phyloP scores from a whole-genome alignment of 2,329 filamentous ascomycete species.

The Fusarium veterinarium region DNA sequence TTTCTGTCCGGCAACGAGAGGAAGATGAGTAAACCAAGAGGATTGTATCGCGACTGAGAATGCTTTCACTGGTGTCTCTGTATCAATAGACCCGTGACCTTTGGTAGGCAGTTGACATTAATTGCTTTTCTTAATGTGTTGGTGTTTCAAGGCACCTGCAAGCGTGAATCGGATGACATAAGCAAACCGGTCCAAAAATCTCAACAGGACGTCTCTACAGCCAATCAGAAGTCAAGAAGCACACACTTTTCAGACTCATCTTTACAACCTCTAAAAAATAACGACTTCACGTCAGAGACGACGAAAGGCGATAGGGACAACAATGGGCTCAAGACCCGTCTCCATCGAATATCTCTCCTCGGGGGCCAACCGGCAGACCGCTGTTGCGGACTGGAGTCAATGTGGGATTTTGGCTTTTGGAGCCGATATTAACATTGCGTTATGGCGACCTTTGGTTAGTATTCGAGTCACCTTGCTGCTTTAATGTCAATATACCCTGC shows the following conservation, averaged over 20 bases:
- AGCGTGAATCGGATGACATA: slow-evolving; percentile 40
- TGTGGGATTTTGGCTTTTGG: slow-evolving; percentile 85
- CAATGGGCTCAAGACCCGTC: slow-evolving; percentile 44
- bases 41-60: not conserved
- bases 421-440: slow-evolving; percentile 85
- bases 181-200: slow-evolving; percentile 34
- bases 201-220: slow-evolving; percentile 35
- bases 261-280: slow-evolving; percentile 18
- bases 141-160: slow-evolving; percentile 26
- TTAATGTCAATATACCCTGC: slow-evolving; percentile 14
- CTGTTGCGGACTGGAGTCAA: slow-evolving; percentile 87
- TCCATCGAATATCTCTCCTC: slow-evolving; percentile 71
- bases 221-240: slow-evolving; percentile 52
- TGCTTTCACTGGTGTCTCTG: slow-evolving; percentile 2
- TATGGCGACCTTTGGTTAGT: slow-evolving; percentile 85
- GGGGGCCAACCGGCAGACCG: slow-evolving; percentile 90
- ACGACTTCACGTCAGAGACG: slow-evolving; percentile 9
- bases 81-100: not conserved
- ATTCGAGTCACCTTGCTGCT: slow-evolving; percentile 22
- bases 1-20: not conserved
- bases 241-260: slow-evolving; percentile 52
- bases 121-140: slow-evolving; percentile 35
- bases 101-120: not conserved
- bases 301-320: slow-evolving; percentile 42
- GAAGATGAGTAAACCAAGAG: not conserved